A percentile compares a stretch with the other conserved stretches of the same genome.
Evolutionary conservation across 805 yeast genomes (phyloP).

Genomic region (Osmozyma mogii): DNA sequence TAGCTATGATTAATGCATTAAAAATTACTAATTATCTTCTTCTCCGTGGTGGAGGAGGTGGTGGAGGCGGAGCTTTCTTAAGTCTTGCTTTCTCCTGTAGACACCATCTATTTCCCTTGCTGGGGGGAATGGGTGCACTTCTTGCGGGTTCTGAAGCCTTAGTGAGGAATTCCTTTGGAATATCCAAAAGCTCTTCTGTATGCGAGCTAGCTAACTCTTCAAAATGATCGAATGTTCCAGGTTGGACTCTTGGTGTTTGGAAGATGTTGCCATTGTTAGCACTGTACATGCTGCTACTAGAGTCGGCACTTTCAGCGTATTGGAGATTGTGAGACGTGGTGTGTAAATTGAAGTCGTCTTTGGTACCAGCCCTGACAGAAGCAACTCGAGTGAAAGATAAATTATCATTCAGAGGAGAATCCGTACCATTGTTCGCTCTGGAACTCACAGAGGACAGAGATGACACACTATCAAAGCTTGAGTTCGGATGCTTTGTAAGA

Average conservation of each 20-base stretch:
- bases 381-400: slow-evolving; percentile 14
- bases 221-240: not conserved
- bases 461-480: slow-evolving; percentile 8
- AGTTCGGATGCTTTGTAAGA: slow-evolving; percentile 3
- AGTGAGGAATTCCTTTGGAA: slow-evolving; percentile 29
- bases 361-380: slow-evolving; percentile 27
- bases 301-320: not conserved
- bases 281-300: not conserved
- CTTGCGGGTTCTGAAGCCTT: too few species aligned
- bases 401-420: slow-evolving; percentile 9
- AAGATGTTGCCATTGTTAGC: slow-evolving; percentile 26
- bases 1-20: slow-evolving; percentile 5
- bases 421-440: slow-evolving; percentile 1
- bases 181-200: slow-evolving; percentile 18
- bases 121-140: slow-evolving; percentile 15
- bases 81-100: slow-evolving; percentile 19
- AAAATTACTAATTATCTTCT: slow-evolving; percentile 11
- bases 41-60: slow-evolving; percentile 28
- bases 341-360: slow-evolving; percentile 28
- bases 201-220: not conserved
- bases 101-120: slow-evolving; percentile 5
- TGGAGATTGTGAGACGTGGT: slow-evolving; percentile 22
- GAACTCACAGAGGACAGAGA: slow-evolving; percentile 6
- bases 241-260: slow-evolving; percentile 2
- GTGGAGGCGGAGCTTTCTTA: slow-evolving; percentile 36